These are phyloP conservation scores for Chamaecyparis obtusa DNA, from an alignment of 75 land plant species.

Conservation along the genomic window DNA sequence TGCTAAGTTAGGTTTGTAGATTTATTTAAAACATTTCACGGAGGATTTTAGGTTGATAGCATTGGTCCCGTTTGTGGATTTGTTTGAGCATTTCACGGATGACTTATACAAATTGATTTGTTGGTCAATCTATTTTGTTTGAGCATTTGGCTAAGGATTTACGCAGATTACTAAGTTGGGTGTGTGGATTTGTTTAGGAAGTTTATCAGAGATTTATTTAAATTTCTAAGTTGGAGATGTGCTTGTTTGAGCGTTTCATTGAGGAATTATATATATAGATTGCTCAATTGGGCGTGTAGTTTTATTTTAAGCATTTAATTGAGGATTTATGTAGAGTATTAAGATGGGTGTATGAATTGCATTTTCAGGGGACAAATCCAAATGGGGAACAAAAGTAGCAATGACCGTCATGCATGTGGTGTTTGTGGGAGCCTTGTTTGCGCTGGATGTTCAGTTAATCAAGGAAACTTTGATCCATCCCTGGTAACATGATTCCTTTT, in stretches of 20 bases:
- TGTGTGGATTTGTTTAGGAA: no score
- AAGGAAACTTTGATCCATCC: slow-evolving; percentile 34
- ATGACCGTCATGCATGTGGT: slow-evolving; percentile 57
- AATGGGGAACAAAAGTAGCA: slow-evolving; percentile 45
- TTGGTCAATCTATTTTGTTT: background rate
- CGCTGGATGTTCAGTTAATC: slow-evolving; percentile 46
- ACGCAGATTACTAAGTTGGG: background rate
- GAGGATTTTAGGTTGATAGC: background rate
- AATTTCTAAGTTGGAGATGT: background rate
- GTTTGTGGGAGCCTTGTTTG: slow-evolving; percentile 47
- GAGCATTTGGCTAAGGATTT: background rate
- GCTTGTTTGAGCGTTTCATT: no score
- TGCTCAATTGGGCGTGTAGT: background rate
- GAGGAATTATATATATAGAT: background rate
- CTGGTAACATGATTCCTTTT: slow-evolving; percentile 38
- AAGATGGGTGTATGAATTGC: background rate
- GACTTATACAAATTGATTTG: background rate
- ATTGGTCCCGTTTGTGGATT: background rate
- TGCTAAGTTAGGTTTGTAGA: background rate
- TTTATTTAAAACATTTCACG: background rate
- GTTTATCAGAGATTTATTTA: no score
- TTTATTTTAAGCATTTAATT: background rate
- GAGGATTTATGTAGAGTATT: background rate
- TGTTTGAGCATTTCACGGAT: background rate
- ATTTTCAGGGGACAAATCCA: slow-evolving; percentile 46